Evolutionary conservation across 257 asterid genomes (phyloP).

Genomic region (Solanum paucissectum): DNA sequence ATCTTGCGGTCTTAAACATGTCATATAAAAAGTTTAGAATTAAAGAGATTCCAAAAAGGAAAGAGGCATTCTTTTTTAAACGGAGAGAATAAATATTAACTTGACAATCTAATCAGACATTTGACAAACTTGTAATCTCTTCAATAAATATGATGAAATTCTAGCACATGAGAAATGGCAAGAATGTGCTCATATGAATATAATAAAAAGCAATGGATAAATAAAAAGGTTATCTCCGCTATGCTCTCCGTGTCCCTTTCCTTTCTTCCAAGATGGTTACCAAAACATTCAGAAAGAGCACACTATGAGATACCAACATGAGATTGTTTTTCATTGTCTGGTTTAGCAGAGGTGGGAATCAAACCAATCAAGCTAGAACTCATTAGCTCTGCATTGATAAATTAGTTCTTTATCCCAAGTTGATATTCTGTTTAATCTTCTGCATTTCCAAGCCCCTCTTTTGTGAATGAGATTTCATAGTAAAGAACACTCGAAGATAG

Average conservation of each 20-base stretch:
- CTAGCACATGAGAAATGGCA: not conserved
- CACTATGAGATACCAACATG: too few species aligned
- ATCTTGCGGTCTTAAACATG: not conserved
- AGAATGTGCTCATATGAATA: not conserved
- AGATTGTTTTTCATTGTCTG: too few species aligned
- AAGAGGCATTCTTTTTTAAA: not conserved
- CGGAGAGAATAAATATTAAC: not conserved
- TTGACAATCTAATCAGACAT: not conserved
- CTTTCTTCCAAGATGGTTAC: too few species aligned
- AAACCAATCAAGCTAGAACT: not conserved
- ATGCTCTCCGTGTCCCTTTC: too few species aligned
- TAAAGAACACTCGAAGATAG: not conserved
- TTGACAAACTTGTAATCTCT: not conserved
- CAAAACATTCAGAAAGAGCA: too few species aligned
- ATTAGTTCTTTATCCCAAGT: not conserved
- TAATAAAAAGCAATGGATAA: not conserved
- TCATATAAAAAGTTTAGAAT: not conserved
- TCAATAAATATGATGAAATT: not conserved
- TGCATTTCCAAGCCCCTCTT: not conserved
- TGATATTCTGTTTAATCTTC: not conserved
- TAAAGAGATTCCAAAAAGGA: not conserved
- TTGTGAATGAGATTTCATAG: not conserved
- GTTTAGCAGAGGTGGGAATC: too few species aligned
- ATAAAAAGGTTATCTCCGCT: too few species aligned
- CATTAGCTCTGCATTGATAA: not conserved